Evolutionary conservation across 1,284 basidiomycete genomes (phyloP).

Genomic region (Trametes sp.): DNA sequence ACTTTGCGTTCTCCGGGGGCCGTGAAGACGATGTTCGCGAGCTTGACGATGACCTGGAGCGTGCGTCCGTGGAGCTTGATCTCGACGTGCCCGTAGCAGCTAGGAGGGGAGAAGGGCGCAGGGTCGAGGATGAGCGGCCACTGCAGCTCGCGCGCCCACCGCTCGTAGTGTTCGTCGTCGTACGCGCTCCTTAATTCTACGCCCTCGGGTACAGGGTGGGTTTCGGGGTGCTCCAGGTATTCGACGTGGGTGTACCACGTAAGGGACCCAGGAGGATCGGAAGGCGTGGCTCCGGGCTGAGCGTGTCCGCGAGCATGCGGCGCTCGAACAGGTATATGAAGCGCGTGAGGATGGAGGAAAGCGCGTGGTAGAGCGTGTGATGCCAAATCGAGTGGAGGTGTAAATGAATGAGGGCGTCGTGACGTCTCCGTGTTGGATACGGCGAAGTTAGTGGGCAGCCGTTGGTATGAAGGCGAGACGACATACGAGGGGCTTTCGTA

Average conservation of each 20-base stretch:
- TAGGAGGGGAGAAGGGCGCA: constrained; percentile 7
- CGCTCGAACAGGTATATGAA: constrained; percentile 48
- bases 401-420: constrained; percentile 12
- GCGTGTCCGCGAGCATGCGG: constrained; percentile 33
- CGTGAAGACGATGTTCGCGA: constrained; percentile 57
- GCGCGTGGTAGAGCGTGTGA: constrained; percentile 39
- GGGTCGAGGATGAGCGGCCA: constrained; percentile 19
- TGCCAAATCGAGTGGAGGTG: constrained; percentile 25
- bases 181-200: background rate
- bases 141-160: constrained; percentile 25
- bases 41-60: constrained; percentile 59
- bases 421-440: constrained; percentile 13
- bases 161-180: background rate
- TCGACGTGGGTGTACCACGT: constrained; percentile 7
- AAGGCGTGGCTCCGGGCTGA: constrained; percentile 1
- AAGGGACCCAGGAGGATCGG: constrained; percentile 7
- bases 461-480: constrained; percentile 17
- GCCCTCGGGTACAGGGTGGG: no score
- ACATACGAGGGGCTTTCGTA: background rate
- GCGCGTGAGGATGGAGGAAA: constrained; percentile 42
- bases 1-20: constrained; percentile 46
- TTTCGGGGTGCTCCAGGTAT: no score
- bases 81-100: constrained; percentile 6
- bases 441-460: constrained; percentile 30
- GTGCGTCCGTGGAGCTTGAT: constrained; percentile 32